phyloP scores from a whole-genome alignment of 306 rosid species.

The Castanopsis chinensis region DNA sequence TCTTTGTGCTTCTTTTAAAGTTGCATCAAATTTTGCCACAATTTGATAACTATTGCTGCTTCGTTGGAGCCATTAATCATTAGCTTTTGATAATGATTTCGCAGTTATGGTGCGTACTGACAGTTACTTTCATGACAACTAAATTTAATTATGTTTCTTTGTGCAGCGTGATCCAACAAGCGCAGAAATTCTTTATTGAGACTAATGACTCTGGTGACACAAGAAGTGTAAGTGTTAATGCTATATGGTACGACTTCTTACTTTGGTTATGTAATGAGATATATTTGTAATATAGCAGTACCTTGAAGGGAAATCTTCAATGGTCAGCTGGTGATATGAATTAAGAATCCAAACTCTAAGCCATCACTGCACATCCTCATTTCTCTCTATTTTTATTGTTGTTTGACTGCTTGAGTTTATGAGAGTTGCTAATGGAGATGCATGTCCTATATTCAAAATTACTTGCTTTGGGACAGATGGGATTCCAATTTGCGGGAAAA shows the following conservation, averaged over 20 bases:
- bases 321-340: neutral
- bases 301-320: conserved; percentile 6
- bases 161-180: conserved; percentile 83
- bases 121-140: conserved; percentile 25
- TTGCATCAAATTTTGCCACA: neutral
- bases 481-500: no score
- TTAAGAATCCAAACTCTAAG: conserved; percentile 11
- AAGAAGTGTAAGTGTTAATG: conserved; percentile 60
- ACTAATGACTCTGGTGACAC: conserved; percentile 60
- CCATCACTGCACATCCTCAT: neutral
- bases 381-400: neutral
- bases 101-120: conserved; percentile 14
- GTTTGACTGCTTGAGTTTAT: neutral
- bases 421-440: conserved; percentile 1
- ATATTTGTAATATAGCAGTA: conserved; percentile 5
- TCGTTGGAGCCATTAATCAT: neutral
- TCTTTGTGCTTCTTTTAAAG: neutral
- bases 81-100: conserved; percentile 1
- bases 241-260: neutral
- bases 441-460: conserved; percentile 17
- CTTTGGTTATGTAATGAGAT: neutral
- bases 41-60: neutral
- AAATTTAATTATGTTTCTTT: conserved; percentile 14
- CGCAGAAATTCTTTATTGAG: conserved; percentile 67
- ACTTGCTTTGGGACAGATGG: conserved; percentile 62